Base-by-base conservation (phyloP, 148 eudicot genomes). In the Spergularia bocconei region DNA sequence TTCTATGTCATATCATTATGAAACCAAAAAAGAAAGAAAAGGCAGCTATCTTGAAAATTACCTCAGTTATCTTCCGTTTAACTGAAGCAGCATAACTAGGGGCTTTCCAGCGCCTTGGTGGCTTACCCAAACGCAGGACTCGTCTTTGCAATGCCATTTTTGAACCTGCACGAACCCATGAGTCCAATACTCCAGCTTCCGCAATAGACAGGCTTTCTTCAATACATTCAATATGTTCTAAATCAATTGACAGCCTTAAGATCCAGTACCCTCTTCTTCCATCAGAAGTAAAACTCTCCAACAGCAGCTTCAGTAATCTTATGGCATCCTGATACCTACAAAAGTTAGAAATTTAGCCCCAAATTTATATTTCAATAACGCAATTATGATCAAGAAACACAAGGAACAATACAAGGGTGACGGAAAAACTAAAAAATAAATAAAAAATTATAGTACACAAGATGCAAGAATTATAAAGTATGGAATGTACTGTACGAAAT, bases 211-310 rank as follows among this genome's bases (percentile, higher is more conserved):
- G 91, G 74, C 97, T 94, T 74, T 94, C 96, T 76, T 88, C 89
- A 54, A 84, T 70, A 69, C 79, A 85, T 14, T 93, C 93, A 69
- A 88, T 29, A 68, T 94, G 97, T 75, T 93, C 98, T 84, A 94
- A 86, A 86, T 94, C 93, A 58, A 88, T 74, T 51, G 98, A 94
- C 63, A 94, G 85, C 83, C 98, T 90, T 74, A 91, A 76, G 41
- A 94, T 90, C 98, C 98, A 94, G 81, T 94, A 91, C 74, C 98
- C 98, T 82, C 98, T 88, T 85, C 98, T 85, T 89, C 93, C 72
- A 84, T 86, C 93, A 53, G 82, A 80, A 59, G 81, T 73, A 79
- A 86, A 91, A 75, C 53, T 74, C 19, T 60, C 75, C 63, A 93
- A 70, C 73, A 93, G 80, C 60, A 78, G 80, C 82, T 82, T 94